These are phyloP conservation scores for Didymella lethalis DNA, from an alignment of 2,329 filamentous ascomycete species.

Conservation along the genomic window DNA sequence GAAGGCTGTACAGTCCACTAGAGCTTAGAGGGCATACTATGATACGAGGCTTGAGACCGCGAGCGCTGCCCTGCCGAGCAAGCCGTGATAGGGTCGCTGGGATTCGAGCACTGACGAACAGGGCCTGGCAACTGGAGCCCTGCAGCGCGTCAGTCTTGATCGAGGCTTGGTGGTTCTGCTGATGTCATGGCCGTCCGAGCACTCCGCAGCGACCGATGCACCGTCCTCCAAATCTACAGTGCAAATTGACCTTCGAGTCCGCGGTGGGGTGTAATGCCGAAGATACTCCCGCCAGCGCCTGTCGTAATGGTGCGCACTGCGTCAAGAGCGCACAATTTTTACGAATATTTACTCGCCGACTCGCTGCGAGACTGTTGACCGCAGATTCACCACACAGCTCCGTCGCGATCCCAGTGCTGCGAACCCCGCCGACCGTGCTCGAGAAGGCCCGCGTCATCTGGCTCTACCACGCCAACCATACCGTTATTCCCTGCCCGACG, in stretches of 20 bases:
- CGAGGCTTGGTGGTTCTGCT: conserved; percentile 25
- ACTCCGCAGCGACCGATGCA: conserved; percentile 23
- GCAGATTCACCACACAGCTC: conserved; percentile 4
- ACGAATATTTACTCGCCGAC: conserved; percentile 19
- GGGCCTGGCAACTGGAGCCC: conserved; percentile 27
- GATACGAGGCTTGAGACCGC: conserved; percentile 25
- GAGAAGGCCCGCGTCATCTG: conserved; percentile 42
- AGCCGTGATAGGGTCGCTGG: conserved; percentile 38
- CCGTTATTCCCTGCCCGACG: conserved; percentile 21
- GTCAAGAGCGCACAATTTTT: conserved; percentile 15
- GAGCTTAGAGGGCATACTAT: conserved; percentile 9
- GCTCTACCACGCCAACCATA: conserved; percentile 12
- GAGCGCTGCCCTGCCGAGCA: conserved; percentile 34
- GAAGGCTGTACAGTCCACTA: conserved; percentile 11
- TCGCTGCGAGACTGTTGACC: conserved; percentile 14
- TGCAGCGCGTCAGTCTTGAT: conserved; percentile 33
- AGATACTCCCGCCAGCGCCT: conserved; percentile 9
- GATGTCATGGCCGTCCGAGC: conserved; percentile 39
- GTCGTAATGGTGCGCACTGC: conserved; percentile 7
- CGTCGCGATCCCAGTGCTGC: conserved; percentile 23
- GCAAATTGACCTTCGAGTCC: conserved; percentile 22
- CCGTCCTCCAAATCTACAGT: conserved; percentile 20
- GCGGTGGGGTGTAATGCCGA: conserved; percentile 24
- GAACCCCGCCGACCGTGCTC: conserved; percentile 30
- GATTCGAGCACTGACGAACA: conserved; percentile 18